Conservation (phyloP, 2,329 filamentous ascomycete species). For the Escovopsis sp. region DNA sequence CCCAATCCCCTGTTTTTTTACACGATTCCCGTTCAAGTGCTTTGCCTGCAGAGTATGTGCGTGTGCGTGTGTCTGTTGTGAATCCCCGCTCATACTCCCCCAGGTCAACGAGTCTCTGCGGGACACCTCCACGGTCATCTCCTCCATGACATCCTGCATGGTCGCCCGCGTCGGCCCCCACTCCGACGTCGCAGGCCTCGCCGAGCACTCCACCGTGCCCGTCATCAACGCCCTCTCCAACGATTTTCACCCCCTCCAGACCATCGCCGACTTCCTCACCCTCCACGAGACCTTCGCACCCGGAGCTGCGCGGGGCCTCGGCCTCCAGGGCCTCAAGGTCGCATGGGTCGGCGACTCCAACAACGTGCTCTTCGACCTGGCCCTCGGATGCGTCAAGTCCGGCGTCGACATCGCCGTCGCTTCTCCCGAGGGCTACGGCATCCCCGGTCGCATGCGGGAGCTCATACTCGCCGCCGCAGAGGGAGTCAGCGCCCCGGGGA, state of each 20-base stretch:
- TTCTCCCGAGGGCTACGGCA: conserved; percentile 70
- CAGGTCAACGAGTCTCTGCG: conserved; percentile 87
- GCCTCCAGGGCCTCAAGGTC: conserved; percentile 71
- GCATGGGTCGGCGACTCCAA: conserved; percentile 96
- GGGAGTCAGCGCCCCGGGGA: conserved; percentile 43
- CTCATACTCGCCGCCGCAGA: conserved; percentile 52
- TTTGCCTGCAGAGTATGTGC: too few species aligned
- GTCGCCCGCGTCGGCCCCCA: conserved; percentile 67
- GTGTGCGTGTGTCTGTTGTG: background rate
- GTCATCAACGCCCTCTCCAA: conserved; percentile 83
- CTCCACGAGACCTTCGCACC: conserved; percentile 63
- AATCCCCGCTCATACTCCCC: conserved; percentile 2
- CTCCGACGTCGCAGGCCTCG: conserved; percentile 55
- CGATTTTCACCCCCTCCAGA: conserved; percentile 86
- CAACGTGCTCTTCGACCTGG: conserved; percentile 90
- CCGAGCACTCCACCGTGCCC: conserved; percentile 58
- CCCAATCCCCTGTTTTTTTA: background rate
- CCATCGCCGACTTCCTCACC: conserved; percentile 85
- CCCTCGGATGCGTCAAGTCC: conserved; percentile 73
- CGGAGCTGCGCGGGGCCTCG: conserved; percentile 28
- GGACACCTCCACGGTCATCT: conserved; percentile 83
- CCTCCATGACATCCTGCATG: conserved; percentile 79
- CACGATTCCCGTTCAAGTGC: too few species aligned
- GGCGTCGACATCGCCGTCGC: conserved; percentile 79
- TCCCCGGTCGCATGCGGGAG: conserved; percentile 57